These are phyloP conservation scores for Komagataella kurtzmanii DNA, from an alignment of 805 yeast genomes.

Conservation along the genomic window DNA sequence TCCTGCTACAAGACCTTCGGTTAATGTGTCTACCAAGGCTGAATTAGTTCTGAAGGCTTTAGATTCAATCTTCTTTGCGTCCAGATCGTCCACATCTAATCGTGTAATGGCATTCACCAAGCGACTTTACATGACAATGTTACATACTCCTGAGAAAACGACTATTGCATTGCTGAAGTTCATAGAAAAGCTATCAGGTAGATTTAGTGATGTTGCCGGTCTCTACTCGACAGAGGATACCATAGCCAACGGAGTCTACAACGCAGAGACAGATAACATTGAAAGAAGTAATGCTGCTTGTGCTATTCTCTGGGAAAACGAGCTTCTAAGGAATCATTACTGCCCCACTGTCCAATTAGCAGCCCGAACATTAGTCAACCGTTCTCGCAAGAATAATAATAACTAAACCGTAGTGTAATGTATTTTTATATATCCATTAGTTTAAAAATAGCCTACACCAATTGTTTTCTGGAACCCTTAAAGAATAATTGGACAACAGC, in stretches of 20 bases:
- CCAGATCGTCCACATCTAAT: slow-evolving; percentile 49
- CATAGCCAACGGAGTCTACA: slow-evolving; percentile 67
- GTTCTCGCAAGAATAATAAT: slow-evolving; percentile 8
- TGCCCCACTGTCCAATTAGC: slow-evolving; percentile 72
- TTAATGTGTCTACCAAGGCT: slow-evolving; percentile 79
- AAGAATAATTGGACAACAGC: slow-evolving; percentile 57
- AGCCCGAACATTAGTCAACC: slow-evolving; percentile 26
- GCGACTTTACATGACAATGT: slow-evolving; percentile 49
- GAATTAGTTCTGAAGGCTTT: slow-evolving; percentile 69
- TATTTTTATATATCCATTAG: background rate
- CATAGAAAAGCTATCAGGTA: slow-evolving; percentile 58
- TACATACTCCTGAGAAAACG: slow-evolving; percentile 83
- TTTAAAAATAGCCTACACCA: slow-evolving; percentile 22
- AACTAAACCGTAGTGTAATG: background rate
- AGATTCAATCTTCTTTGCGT: slow-evolving; percentile 70
- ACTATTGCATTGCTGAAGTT: slow-evolving; percentile 67
- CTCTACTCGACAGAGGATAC: slow-evolving; percentile 83
- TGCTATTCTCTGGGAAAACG: slow-evolving; percentile 84
- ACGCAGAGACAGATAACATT: slow-evolving; percentile 48
- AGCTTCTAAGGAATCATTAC: slow-evolving; percentile 68
- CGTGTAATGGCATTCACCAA: slow-evolving; percentile 78
- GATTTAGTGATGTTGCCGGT: slow-evolving; percentile 61
- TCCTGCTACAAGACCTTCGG: slow-evolving; percentile 41
- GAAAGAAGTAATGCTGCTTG: slow-evolving; percentile 78
- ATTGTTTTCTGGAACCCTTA: slow-evolving; percentile 56